A percentile compares a stretch with the other conserved stretches of the same genome.
Evolutionary conservation across 2,329 filamentous ascomycete genomes (phyloP).

Genomic region (Aspergillus ochraceus): DNA sequence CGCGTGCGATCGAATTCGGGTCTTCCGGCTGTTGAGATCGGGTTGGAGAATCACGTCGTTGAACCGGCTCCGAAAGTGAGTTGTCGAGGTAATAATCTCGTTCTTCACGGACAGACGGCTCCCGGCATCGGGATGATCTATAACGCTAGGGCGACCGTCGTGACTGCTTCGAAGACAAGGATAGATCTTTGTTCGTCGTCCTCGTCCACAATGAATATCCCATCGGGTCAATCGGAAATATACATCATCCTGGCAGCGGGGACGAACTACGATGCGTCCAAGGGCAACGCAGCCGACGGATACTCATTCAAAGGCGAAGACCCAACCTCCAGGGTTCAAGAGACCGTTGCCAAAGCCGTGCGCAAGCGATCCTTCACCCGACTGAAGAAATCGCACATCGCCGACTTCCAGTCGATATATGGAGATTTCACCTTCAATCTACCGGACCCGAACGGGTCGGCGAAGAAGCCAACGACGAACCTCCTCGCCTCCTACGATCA

Average conservation of each 20-base stretch:
- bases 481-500: slow-evolving; percentile 35
- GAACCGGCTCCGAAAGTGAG: slow-evolving; percentile 26
- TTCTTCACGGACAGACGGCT: slow-evolving; percentile 40
- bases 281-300: slow-evolving; percentile 44
- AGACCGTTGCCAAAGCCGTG: slow-evolving; percentile 18
- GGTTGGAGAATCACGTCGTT: slow-evolving; percentile 45
- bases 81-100: slow-evolving; percentile 34
- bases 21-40: slow-evolving; percentile 45
- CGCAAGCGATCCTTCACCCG: slow-evolving; percentile 5
- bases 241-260: slow-evolving; percentile 46
- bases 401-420: slow-evolving; percentile 16
- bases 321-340: slow-evolving; percentile 41
- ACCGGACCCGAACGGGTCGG: slow-evolving; percentile 23
- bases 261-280: slow-evolving; percentile 51
- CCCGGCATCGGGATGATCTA: slow-evolving; percentile 29
- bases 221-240: slow-evolving; percentile 3
- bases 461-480: slow-evolving; percentile 22
- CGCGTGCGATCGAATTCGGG: slow-evolving; percentile 25
- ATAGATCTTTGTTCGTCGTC: slow-evolving; percentile 19
- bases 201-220: not conserved
- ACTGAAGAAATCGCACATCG: slow-evolving; percentile 15
- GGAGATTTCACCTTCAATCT: slow-evolving; percentile 43
- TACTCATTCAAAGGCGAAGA: slow-evolving; percentile 54
- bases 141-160: slow-evolving; percentile 26
- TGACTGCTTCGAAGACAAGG: slow-evolving; percentile 27